Percentiles rank a stretch among this genome's conserved stretches.
Conservation (phyloP, 345 rosid species). For the Litchi chinensis region DNA sequence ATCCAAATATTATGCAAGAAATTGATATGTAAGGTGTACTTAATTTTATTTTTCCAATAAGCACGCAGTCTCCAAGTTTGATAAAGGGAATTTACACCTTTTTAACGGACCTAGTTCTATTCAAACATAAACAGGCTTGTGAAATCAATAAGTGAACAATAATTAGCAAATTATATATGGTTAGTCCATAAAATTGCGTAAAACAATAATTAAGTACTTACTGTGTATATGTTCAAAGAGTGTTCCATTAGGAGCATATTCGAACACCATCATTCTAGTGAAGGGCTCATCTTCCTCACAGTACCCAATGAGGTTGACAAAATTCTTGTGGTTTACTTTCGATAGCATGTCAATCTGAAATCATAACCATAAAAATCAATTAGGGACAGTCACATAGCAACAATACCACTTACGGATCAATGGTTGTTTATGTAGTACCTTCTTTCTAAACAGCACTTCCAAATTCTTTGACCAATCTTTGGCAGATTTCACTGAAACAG, state of each 20-base stretch:
- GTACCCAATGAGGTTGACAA: conserved; percentile 83
- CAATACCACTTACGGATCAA: conserved; percentile 5
- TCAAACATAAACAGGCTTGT: neutral
- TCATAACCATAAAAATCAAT: conserved; percentile 16
- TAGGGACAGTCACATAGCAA: conserved; percentile 12
- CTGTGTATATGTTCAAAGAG: conserved; percentile 91
- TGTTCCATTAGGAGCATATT: conserved; percentile 94
- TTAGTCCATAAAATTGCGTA: neutral
- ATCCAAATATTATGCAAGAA: neutral
- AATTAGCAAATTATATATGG: neutral
- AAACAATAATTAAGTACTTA: conserved; percentile 34
- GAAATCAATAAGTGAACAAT: neutral
- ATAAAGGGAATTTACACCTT: neutral
- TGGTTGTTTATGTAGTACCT: conserved; percentile 46
- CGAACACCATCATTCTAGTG: conserved; percentile 97
- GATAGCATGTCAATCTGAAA: conserved; percentile 80
- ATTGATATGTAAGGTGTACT: neutral
- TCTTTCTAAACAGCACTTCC: conserved; percentile 76
- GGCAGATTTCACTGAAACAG: conserved; percentile 47
- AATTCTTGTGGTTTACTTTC: conserved; percentile 91
- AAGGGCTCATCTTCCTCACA: conserved; percentile 86
- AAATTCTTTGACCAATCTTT: conserved; percentile 71
- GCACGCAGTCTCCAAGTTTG: neutral
- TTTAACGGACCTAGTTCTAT: neutral
- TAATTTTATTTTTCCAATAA: neutral